Base-by-base conservation (phyloP, 208 protist genomes). In the Herpetomonas tarakana region DNA sequence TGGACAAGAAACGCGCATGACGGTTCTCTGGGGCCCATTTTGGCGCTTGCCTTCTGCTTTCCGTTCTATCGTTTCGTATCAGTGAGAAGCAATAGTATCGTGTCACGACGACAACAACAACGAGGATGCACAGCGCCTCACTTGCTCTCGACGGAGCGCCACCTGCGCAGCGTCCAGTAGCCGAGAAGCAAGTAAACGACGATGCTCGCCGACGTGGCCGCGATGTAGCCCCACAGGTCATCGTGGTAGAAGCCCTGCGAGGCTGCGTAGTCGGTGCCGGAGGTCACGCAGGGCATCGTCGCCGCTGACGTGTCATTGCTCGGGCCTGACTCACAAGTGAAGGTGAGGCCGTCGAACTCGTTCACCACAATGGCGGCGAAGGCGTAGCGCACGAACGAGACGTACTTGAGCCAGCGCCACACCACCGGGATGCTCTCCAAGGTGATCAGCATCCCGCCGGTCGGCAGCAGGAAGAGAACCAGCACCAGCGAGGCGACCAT, bases 401-500 rank as follows among this genome's bases (percentile, higher is more conserved):
- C 55, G 55, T 89, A 79, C 55, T 88, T 85, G 39, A 92, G 75
- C 86, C 86, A 92, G 2, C 71, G 61, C 86, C 81, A 92, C 47
- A 80, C 21, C 1, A 83, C 19, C 12, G 76, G 76, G 21, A 92
- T 69, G 35, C 62, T 76, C 24, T 81, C 69, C 16, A 81, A 57
- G 57, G 70, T 85, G 31, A 88, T 74, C 18, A 87, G 72, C 59
- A 89, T 70, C 49, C 86, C 79, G 9, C 83, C 83, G 9, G 81
- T 77, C 0, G 82, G 76, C 19, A 92, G 65, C 24, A 89, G 64
- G 54, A 77, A 83, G 7, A 87, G 58, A 21, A 89, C 79, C 49
- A 92, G 70, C 3, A 86, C 27, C 16, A 92, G 61, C 22, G 86
- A 83, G 31, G 78, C 76, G 25, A 87, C 16, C 21, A 81, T 69